Percentiles rank a stretch among this genome's conserved stretches.
These are phyloP conservation scores for Leptoxyphium fumago DNA, from an alignment of 2,329 filamentous ascomycete species.

Conservation along the genomic window DNA sequence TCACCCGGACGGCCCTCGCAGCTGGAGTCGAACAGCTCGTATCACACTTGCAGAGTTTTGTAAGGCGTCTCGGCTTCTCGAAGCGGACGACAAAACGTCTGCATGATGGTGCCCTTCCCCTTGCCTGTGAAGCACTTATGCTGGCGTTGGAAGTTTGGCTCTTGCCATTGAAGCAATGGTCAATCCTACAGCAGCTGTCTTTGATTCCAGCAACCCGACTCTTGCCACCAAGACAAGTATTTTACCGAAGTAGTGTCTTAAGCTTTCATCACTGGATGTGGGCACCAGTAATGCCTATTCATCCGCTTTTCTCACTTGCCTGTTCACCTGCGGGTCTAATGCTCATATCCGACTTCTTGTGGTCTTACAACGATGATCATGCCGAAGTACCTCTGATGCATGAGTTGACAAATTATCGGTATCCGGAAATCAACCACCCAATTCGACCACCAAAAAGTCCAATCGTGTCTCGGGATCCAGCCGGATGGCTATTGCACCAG, in stretches of 20 bases:
- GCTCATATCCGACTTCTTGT: background rate
- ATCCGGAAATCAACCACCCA: background rate
- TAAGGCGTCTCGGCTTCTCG: slow-evolving; percentile 2
- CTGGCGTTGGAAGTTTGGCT: background rate
- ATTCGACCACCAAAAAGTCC: background rate
- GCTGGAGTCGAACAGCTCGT: slow-evolving; percentile 8
- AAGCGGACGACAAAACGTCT: slow-evolving; percentile 6
- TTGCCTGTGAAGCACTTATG: slow-evolving; percentile 1
- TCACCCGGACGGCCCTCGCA: slow-evolving; percentile 6
- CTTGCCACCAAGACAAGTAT: background rate
- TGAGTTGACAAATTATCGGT: background rate
- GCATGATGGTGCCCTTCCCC: slow-evolving; percentile 3
- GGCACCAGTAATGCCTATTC: background rate
- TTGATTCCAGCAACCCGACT: background rate
- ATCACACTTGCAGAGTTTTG: slow-evolving; percentile 6
- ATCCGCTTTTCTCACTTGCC: background rate
- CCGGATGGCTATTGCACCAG: slow-evolving; percentile 12
- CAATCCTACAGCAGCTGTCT: background rate
- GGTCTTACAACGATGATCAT: background rate
- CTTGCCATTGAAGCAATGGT: background rate
- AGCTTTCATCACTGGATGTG: background rate
- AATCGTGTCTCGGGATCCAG: slow-evolving; percentile 5
- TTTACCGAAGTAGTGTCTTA: background rate
- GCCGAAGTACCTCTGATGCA: background rate
- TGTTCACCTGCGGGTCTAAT: background rate